Evolutionary conservation across 1,139 yeast genomes (phyloP).

Genomic region (Debaryomyces psychrophilus): DNA sequence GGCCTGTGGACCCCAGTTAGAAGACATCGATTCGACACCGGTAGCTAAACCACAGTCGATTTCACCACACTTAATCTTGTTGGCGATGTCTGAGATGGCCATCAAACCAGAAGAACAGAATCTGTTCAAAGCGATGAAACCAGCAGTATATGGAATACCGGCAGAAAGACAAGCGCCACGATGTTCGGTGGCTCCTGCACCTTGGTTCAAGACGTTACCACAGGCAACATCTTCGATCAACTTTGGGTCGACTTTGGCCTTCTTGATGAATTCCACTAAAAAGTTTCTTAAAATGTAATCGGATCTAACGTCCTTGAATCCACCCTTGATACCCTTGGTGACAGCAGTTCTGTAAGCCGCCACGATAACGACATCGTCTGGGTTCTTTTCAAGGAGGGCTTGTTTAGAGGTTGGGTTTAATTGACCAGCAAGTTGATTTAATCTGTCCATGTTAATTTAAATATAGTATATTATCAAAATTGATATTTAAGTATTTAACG

Average conservation of each 20-base stretch:
- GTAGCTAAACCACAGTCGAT: slow-evolving; percentile 88
- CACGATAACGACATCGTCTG: slow-evolving; percentile 85
- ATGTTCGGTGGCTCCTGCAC: slow-evolving; percentile 92
- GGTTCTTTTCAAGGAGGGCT: slow-evolving; percentile 56
- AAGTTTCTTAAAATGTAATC: slow-evolving; percentile 73
- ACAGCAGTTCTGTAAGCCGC: slow-evolving; percentile 90
- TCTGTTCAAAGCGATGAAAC: slow-evolving; percentile 84
- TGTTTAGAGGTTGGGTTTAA: slow-evolving; percentile 51
- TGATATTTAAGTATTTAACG: background rate
- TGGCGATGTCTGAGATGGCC: slow-evolving; percentile 88
- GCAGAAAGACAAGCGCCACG: slow-evolving; percentile 69
- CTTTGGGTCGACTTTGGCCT: slow-evolving; percentile 63
- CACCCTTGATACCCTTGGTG: slow-evolving; percentile 83
- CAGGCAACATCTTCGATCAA: slow-evolving; percentile 80
- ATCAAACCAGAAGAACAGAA: slow-evolving; percentile 94
- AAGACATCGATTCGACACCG: slow-evolving; percentile 93
- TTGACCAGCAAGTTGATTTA: slow-evolving; percentile 61
- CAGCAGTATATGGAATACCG: slow-evolving; percentile 58
- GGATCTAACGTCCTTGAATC: slow-evolving; percentile 72
- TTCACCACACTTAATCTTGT: slow-evolving; percentile 84
- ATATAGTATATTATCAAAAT: slow-evolving; percentile 1
- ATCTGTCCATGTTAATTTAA: slow-evolving; percentile 51
- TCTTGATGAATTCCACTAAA: slow-evolving; percentile 61
- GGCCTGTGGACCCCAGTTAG: slow-evolving; percentile 76
- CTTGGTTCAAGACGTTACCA: slow-evolving; percentile 87